Evolutionary conservation across 202 grass and related monocot genomes (phyloP), one percentile per base, ranked within the genome.

Genomic region (Musa balbisiana): DNA sequence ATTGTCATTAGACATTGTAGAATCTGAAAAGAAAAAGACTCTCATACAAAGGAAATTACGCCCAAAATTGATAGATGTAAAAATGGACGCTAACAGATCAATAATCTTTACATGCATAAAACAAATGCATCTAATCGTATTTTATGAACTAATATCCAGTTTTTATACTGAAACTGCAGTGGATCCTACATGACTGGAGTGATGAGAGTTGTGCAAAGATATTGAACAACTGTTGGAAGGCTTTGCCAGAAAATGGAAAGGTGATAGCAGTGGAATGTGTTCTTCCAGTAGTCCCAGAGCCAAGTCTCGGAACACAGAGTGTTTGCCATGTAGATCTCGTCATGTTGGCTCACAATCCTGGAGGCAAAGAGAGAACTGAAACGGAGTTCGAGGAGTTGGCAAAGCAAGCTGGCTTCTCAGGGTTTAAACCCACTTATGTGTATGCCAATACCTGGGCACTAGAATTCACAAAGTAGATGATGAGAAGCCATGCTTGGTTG

Each of bases 111-210:
- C 33, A 43, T 43, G 33, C 2, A 2, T 3, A 3, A 29, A 29
- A 29, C 2, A 29, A 29, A 29, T 33, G 29, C 33, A 43, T 43
- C 33, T 43, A 43, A 43, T 43, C 33, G 6, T 43, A 43, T 0
- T 43, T 43, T 43, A 43, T 5, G 33, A 43, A 43, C 3, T 43
- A 43, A 43, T 43, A 43, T 43, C 33, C 0, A 6, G 33, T 6
- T 43, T 43, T 43, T 43, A 17, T 13, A 17, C 25, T 11, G 10
- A 14, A 25, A 9, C 27, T 10, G 50, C 71, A 73, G 71, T 73
- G 52, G 52, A 73, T 73, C 17, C 12, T 73, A 2, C 71, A 73
- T 55, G 71, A 73, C n/a, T 73, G 71, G 71, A 49, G 52, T 15
- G 71, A 73, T 12, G 71, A 73, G 21, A 11, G 25, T 11, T 73